Evolutionary conservation across 2,329 filamentous ascomycete species (phyloP).

Genomic region (Keithomyces neogunnii): DNA sequence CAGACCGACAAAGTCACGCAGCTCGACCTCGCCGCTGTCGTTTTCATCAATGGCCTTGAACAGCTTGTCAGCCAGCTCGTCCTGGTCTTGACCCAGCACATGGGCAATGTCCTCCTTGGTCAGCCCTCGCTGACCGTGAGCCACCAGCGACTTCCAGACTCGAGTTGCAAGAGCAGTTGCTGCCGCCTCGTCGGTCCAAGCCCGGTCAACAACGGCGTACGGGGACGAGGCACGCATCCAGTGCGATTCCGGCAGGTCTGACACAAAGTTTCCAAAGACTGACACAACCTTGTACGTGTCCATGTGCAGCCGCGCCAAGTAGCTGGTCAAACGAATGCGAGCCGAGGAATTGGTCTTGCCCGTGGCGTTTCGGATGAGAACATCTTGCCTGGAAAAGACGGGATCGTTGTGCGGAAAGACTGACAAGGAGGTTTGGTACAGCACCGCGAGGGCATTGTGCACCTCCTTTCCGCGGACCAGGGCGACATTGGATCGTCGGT

Average conservation of each 20-base stretch:
- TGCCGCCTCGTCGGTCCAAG: constrained; percentile 16
- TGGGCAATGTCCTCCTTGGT: not conserved
- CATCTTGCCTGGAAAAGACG: not conserved
- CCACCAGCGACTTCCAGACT: constrained; percentile 20
- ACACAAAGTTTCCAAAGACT: not conserved
- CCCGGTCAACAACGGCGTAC: constrained; percentile 18
- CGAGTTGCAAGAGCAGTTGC: constrained; percentile 17
- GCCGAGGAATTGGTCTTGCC: not conserved
- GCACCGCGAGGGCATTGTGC: not conserved
- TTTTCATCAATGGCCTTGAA: constrained; percentile 8
- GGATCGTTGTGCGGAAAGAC: not conserved
- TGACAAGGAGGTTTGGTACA: constrained; percentile 1
- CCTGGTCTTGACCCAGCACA: constrained; percentile 2
- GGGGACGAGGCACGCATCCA: constrained; percentile 11
- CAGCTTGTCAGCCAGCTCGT: constrained; percentile 3
- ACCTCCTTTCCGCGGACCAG: constrained; percentile 13
- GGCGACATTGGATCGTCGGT: constrained; percentile 14
- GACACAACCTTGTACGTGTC: not conserved
- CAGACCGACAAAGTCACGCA: constrained; percentile 19
- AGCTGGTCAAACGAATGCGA: constrained; percentile 2
- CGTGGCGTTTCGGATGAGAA: constrained; percentile 2
- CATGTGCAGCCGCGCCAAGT: not conserved
- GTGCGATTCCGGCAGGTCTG: not conserved
- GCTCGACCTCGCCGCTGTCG: constrained; percentile 17
- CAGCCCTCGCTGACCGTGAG: too few relatives aligned